Evolutionary conservation across 2,329 filamentous ascomycete genomes (phyloP), one percentile per base, ranked within the genome.

Genomic region (Sphaerostilbella broomeana): DNA sequence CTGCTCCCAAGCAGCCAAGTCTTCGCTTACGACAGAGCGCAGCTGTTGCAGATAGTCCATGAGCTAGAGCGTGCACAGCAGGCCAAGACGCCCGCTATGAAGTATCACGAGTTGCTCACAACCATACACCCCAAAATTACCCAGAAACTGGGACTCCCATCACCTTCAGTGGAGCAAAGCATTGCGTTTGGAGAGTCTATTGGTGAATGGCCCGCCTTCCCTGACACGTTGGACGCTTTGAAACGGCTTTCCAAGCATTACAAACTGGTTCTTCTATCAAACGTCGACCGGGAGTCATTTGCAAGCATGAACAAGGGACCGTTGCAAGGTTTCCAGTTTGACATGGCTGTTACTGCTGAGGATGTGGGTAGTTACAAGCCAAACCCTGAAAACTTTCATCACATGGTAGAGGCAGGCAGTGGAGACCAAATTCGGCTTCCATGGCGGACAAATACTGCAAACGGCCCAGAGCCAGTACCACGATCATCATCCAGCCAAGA

Each of bases 281-380:
- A 81, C 46, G 70, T 80, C 1, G 72, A 79, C 54, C 62, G 63
- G 12, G 46, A 35, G 17, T 48, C 43, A 4, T 53, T 53, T 29
- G 31, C 19, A n/a, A 43, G 42, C 12, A 56, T 50, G 39, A 54
- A 47, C 6, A 34, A 10, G 36, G 43, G 44, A 8, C 56, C 55
- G 13, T 60, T 85, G 8, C 55, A 62, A 12, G 71, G 69, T 0
- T 67, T 73, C 3, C 22, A 34, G 4, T 68, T 86, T 52, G 80
- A 84, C 50, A 69, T 70, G 4, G 65, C 83, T 16, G 76, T 81
- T 57, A 85, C 80, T 3, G 83, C 83, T 3, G 68, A 86, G 58
- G 73, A 82, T 30, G 75, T 86, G 38, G 81, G 83, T 1, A 69
- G 65, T 6, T 87, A 86, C 57, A 87, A 87, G 62, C 84, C 84